Evolutionary conservation across 163 green algal genomes (phyloP), one percentile per base, ranked within the genome.

Genomic region (Coccomyxa subellipsoidea): DNA sequence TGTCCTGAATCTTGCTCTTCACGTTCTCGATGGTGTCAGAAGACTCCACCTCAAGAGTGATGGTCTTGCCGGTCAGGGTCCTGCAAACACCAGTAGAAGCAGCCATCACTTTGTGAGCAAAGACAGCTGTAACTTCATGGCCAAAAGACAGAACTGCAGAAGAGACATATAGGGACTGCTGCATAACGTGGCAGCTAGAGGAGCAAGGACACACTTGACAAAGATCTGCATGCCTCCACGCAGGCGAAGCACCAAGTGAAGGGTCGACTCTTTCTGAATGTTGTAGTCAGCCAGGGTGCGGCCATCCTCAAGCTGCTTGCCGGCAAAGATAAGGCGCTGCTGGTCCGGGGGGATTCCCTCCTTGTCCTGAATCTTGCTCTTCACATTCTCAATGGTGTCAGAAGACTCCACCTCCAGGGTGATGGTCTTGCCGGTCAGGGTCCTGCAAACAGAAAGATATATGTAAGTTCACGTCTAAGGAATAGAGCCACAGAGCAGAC

Each of bases 261-360:
- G 89, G 32, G 92, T 97, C 76, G 88, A 92, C 90, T 97, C 94
- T 91, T 97, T 97, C 92, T 97, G 94, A 85, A 97, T 97, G 89
- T 97, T 97, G 91, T 97, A 97, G 87, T 98, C 94, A 38, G 94
- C 92, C 80, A 95, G 87, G 7, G 93, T 96, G 81, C 92, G 89
- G 54, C 91, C 93, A 83, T 98, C 95, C 93, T 98, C 95, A 76
- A 99, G 92, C 93, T 98, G 96, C 94, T 99, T 98, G 87, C 96
- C 95, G 40, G 85, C 87, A 72, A 87, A 97, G 85, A 97, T 96
- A 54, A 95, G 88, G 35, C 91, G 91, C 89, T 92, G 90, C 69
- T 91, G 82, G 76, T 86, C 71, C 34, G 88, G 76, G 1, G 89
- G 88, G 69, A 91, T 87, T 18, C 40, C 95, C 90, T 97, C 95